Evolutionary conservation across 768 basidiomycete genomes (phyloP).

Genomic region (Crepidotus variabilis): DNA sequence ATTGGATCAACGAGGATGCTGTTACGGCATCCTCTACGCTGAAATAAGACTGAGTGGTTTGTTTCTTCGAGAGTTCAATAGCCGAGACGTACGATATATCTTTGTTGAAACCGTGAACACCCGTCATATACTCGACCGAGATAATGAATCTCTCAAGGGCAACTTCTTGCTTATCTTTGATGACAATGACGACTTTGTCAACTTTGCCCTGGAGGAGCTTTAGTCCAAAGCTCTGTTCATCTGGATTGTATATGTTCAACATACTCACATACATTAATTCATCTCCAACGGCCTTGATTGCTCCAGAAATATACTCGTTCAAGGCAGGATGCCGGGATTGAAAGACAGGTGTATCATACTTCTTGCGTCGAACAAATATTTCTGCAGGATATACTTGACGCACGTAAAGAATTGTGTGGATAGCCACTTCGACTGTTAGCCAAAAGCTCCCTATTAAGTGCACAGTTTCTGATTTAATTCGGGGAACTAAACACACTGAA

Average conservation of each 20-base stretch:
- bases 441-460: not conserved
- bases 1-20: constrained; percentile 57
- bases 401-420: constrained; percentile 89
- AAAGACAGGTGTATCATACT: constrained; percentile 88
- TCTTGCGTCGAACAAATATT: constrained; percentile 82
- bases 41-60: not conserved
- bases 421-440: constrained; percentile 81
- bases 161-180: constrained; percentile 77
- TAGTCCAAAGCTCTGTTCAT: not conserved
- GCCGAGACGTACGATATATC: constrained; percentile 50
- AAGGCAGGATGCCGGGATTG: constrained; percentile 91
- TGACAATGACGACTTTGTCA: constrained; percentile 76
- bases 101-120: constrained; percentile 66
- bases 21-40: constrained; percentile 76
- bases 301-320: constrained; percentile 86
- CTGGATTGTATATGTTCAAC: no score
- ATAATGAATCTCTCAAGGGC: constrained; percentile 91
- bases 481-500: constrained; percentile 49
- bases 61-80: not conserved
- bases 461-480: not conserved
- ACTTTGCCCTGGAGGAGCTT: constrained; percentile 57
- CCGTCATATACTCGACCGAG: constrained; percentile 77
- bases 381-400: constrained; percentile 88
- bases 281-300: constrained; percentile 75
- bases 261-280: constrained; percentile 64